phyloP scores from a whole-genome alignment of 805 yeast genomes.

The Wickerhamiella lipophila region DNA sequence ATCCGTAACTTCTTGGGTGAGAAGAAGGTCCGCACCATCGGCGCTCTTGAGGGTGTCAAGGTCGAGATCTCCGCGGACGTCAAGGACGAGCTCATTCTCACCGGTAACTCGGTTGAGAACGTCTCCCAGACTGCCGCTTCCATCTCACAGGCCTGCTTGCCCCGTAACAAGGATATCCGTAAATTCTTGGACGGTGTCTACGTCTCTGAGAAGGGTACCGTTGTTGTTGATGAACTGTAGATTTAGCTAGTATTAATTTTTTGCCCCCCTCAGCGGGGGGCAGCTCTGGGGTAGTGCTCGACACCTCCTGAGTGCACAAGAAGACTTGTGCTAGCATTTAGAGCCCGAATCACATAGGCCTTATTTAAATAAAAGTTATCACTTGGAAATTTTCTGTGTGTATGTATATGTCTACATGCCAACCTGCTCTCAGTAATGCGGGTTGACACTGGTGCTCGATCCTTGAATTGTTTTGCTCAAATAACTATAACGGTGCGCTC shows the following conservation, averaged over 20 bases:
- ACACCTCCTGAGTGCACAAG: slow-evolving; percentile 6
- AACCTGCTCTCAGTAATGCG: too few species aligned
- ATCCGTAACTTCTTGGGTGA: slow-evolving; percentile 99
- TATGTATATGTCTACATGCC: too few species aligned
- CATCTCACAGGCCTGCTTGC: slow-evolving; percentile 94
- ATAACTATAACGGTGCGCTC: neutral
- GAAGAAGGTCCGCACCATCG: slow-evolving; percentile 86
- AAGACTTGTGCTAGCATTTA: slow-evolving; percentile 4
- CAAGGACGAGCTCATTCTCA: slow-evolving; percentile 87
- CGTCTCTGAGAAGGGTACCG: slow-evolving; percentile 79
- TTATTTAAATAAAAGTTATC: neutral
- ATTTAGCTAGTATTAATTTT: slow-evolving; percentile 4
- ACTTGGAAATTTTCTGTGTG: too few species aligned
- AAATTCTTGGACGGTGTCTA: slow-evolving; percentile 99
- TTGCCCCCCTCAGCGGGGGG: slow-evolving; percentile 1
- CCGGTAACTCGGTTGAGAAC: slow-evolving; percentile 93
- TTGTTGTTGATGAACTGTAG: slow-evolving; percentile 9
- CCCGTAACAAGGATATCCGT: slow-evolving; percentile 99
- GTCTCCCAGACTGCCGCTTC: slow-evolving; percentile 99
- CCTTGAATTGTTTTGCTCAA: too few species aligned
- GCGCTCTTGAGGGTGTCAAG: slow-evolving; percentile 78
- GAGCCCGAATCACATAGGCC: neutral
- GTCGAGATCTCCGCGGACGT: slow-evolving; percentile 68
- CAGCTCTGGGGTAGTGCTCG: slow-evolving; percentile 7
- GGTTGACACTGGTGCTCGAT: too few species aligned